A percentile compares a stretch with the other conserved stretches of the same genome.
phyloP scores from a whole-genome alignment of 257 asterid species.

The Agastache rugosa region DNA sequence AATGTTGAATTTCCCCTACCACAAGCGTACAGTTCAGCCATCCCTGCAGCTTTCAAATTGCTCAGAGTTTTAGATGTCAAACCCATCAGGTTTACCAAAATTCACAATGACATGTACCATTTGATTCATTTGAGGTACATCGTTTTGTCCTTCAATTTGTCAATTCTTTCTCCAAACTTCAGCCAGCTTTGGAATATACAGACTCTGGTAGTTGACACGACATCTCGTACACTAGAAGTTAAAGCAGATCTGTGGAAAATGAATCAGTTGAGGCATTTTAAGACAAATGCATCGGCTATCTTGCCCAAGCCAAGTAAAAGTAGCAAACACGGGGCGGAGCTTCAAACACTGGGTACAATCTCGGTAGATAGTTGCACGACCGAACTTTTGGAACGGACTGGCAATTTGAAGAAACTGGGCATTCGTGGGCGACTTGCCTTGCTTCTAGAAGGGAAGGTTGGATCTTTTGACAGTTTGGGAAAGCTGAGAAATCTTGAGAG shows the following conservation, averaged over 20 bases:
- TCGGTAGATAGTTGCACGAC: not conserved
- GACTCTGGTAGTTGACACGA: conserved; percentile 11
- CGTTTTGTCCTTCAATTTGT: not conserved
- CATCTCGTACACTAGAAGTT: not conserved
- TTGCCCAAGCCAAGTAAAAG: not conserved
- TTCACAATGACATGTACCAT: not conserved
- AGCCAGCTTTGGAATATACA: conserved; percentile 22
- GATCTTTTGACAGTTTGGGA: not conserved
- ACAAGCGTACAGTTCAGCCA: not conserved
- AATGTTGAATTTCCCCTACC: not conserved
- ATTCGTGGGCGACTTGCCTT: conserved; percentile 9
- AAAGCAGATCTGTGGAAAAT: conserved; percentile 25
- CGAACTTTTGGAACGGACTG: not conserved
- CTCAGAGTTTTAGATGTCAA: conserved; percentile 22
- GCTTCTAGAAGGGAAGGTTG: not conserved
- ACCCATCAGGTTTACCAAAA: conserved; percentile 1
- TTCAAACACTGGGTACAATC: not conserved
- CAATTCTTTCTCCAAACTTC: not conserved
- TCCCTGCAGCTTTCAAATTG: conserved; percentile 20
- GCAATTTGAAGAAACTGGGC: not conserved
- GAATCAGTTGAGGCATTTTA: conserved; percentile 15
- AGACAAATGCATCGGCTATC: conserved; percentile 11
- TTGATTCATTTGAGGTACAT: conserved; percentile 25
- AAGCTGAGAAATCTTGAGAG: not conserved
- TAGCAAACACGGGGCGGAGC: conserved; percentile 9